These are phyloP conservation scores for Juncus inflexus DNA, from an alignment of 176 grass and related monocot species.

Conservation along the genomic window DNA sequence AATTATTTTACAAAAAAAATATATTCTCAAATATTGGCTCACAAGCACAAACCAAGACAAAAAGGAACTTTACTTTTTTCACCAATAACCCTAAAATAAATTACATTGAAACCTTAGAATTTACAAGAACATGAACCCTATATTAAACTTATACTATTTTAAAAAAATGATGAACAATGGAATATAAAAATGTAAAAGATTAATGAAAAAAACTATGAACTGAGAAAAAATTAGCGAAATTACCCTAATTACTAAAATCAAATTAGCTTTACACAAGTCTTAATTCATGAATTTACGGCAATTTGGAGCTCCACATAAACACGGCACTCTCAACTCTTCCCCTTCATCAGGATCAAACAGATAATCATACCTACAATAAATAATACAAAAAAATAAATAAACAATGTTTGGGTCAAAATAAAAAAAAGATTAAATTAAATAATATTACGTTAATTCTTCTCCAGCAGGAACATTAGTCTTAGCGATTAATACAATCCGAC, in stretches of 20 bases:
- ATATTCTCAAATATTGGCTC: not conserved
- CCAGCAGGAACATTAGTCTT: slow-evolving; percentile 76
- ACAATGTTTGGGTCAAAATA: slow-evolving; percentile 16
- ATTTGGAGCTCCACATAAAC: slow-evolving; percentile 74
- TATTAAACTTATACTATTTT: slow-evolving; percentile 46
- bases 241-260: slow-evolving; percentile 26
- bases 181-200: not conserved
- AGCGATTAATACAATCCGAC: slow-evolving; percentile 90
- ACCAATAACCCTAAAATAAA: slow-evolving; percentile 12
- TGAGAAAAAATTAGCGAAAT: slow-evolving; percentile 20
- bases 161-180: not conserved
- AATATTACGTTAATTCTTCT: slow-evolving; percentile 83
- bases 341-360: slow-evolving; percentile 96
- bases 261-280: slow-evolving; percentile 36
- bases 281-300: slow-evolving; percentile 99
- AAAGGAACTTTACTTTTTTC: not conserved
- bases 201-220: slow-evolving; percentile 30
- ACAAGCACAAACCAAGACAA: too few species aligned
- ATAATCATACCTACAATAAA: slow-evolving; percentile 79
- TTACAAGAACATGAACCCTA: slow-evolving; percentile 59
- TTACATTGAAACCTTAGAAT: slow-evolving; percentile 35
- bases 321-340: slow-evolving; percentile 90
- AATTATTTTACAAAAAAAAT: not conserved
- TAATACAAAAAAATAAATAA: slow-evolving; percentile 10
- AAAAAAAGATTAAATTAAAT: slow-evolving; percentile 9